Evolutionary conservation across 306 rosid genomes (phyloP).

Genomic region (Lathyrus aphaca): DNA sequence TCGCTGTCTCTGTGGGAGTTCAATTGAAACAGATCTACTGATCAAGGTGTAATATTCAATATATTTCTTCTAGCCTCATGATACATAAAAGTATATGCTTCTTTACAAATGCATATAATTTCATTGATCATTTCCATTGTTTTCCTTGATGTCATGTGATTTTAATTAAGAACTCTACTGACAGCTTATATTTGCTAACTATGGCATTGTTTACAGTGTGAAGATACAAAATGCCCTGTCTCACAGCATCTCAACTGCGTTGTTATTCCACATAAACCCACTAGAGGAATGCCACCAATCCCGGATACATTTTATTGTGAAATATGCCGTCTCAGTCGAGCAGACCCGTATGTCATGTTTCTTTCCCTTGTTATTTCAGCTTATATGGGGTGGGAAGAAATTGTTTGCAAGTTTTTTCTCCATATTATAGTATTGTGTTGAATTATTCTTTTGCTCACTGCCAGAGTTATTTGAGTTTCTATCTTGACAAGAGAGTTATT

Average conservation of each 20-base stretch:
- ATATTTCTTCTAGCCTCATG: slow-evolving; percentile 11
- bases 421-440: slow-evolving; percentile 5
- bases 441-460: slow-evolving; percentile 16
- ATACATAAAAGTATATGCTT: slow-evolving; percentile 26
- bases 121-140: slow-evolving; percentile 13
- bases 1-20: slow-evolving; percentile 89
- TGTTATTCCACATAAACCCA: slow-evolving; percentile 79
- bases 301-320: slow-evolving; percentile 85
- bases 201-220: slow-evolving; percentile 69
- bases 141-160: neutral
- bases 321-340: slow-evolving; percentile 86
- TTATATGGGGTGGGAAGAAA: slow-evolving; percentile 12
- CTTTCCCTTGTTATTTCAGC: slow-evolving; percentile 37
- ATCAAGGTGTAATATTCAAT: slow-evolving; percentile 62
- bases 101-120: neutral
- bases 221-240: slow-evolving; percentile 75
- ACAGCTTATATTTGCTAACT: slow-evolving; percentile 4
- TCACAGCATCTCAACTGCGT: slow-evolving; percentile 92
- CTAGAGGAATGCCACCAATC: slow-evolving; percentile 60
- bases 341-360: slow-evolving; percentile 84
- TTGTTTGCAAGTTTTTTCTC: slow-evolving; percentile 23
- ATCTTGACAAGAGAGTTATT: no score
- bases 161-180: slow-evolving; percentile 14
- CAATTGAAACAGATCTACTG: slow-evolving; percentile 71
- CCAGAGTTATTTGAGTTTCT: neutral